Conservation (phyloP, 805 yeast species). For the Candida qinlingensis region DNA sequence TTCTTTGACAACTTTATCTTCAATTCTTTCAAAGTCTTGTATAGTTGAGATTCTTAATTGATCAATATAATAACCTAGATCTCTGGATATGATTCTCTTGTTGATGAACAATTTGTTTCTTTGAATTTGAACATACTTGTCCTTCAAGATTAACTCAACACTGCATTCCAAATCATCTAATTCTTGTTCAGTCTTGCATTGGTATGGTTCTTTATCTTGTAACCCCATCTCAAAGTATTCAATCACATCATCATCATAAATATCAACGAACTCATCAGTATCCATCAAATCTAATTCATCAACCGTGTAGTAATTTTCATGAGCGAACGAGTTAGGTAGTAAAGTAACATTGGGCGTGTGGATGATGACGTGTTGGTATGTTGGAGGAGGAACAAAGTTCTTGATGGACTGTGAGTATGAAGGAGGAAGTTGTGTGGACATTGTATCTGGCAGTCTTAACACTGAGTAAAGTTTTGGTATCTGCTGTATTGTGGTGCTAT, state of each 20-base stretch:
- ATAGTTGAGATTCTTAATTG: slow-evolving; percentile 13
- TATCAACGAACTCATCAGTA: slow-evolving; percentile 5
- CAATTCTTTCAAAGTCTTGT: slow-evolving; percentile 17
- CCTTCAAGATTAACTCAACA: slow-evolving; percentile 10
- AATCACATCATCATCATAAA: slow-evolving; percentile 9
- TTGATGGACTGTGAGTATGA: slow-evolving; percentile 16
- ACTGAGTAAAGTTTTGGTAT: background rate
- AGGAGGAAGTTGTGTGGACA: slow-evolving; percentile 9
- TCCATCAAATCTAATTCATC: slow-evolving; percentile 2
- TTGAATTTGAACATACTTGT: slow-evolving; percentile 18
- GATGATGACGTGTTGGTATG: slow-evolving; percentile 13
- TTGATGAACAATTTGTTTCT: slow-evolving; percentile 17
- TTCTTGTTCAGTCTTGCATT: slow-evolving; percentile 5
- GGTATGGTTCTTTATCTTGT: slow-evolving; percentile 3
- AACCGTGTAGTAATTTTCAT: slow-evolving; percentile 8
- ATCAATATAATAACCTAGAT: slow-evolving; percentile 18
- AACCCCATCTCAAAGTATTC: slow-evolving; percentile 8
- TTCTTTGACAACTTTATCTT: slow-evolving; percentile 11
- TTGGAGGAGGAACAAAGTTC: slow-evolving; percentile 18
- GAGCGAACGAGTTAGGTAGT: slow-evolving; percentile 11
- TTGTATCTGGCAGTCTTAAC: background rate
- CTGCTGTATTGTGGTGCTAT: background rate
- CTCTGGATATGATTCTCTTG: slow-evolving; percentile 16
- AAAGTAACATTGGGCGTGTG: slow-evolving; percentile 8
- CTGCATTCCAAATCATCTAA: slow-evolving; percentile 12